phyloP scores from a whole-genome alignment of 352 stramenopile genomes.

The Phytophthora pseudosyringae region DNA sequence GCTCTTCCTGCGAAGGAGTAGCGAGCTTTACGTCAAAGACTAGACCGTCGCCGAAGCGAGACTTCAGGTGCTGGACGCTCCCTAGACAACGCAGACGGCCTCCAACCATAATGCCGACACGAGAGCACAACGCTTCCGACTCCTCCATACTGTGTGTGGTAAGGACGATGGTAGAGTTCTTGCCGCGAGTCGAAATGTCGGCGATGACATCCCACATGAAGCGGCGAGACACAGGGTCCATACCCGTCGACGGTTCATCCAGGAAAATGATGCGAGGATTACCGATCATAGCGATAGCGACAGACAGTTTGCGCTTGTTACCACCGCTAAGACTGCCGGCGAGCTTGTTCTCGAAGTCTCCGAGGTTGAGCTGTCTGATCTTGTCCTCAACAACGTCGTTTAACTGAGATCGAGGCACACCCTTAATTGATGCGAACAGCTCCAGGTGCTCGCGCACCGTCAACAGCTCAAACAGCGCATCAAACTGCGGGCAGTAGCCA shows the following conservation, averaged over 20 bases:
- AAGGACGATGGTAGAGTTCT: slow-evolving; percentile 85
- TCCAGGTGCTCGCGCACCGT: slow-evolving; percentile 88
- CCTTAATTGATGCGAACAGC: slow-evolving; percentile 91
- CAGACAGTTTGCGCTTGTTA: slow-evolving; percentile 96
- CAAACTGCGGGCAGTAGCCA: slow-evolving; percentile 94
- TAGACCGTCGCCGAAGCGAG: slow-evolving; percentile 68
- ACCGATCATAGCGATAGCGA: slow-evolving; percentile 96
- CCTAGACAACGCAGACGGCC: slow-evolving; percentile 83
- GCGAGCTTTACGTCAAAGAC: slow-evolving; percentile 82
- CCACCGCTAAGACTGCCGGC: slow-evolving; percentile 84
- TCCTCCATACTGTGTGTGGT: slow-evolving; percentile 98
- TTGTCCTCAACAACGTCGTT: slow-evolving; percentile 72
- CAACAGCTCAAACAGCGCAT: slow-evolving; percentile 83
- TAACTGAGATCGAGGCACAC: slow-evolving; percentile 47
- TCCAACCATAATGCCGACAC: slow-evolving; percentile 95
- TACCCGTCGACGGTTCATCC: slow-evolving; percentile 93
- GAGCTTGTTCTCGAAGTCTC: slow-evolving; percentile 64
- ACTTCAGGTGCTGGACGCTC: slow-evolving; percentile 95
- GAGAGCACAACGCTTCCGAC: slow-evolving; percentile 93
- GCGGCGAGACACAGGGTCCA: slow-evolving; percentile 94
- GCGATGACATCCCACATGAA: slow-evolving; percentile 95
- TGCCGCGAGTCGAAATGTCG: slow-evolving; percentile 65
- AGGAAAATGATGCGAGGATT: slow-evolving; percentile 91
- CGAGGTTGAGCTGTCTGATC: slow-evolving; percentile 82
- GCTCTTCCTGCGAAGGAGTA: slow-evolving; percentile 32